These are phyloP conservation scores for Mortierella claussenii DNA, from an alignment of 192 early-diverging fungal species.

Conservation along the genomic window DNA sequence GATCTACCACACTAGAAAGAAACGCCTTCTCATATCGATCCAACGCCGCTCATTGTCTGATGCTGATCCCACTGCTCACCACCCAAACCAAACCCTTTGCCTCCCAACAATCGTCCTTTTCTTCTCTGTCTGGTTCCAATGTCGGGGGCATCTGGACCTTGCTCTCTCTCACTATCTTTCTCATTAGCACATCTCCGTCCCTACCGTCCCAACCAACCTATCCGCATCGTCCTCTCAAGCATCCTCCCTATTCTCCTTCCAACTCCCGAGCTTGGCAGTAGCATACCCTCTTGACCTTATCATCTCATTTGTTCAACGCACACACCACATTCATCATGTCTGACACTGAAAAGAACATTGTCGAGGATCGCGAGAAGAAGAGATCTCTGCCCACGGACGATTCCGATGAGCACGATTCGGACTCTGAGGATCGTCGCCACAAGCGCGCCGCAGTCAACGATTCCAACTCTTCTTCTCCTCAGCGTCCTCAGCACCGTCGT, in stretches of 20 bases:
- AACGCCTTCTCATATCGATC: too few species aligned
- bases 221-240: too few species aligned
- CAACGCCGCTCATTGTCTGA: constrained; percentile 16
- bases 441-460: constrained; percentile 59
- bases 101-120: constrained; percentile 4
- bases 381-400: constrained; percentile 57
- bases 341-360: constrained; percentile 43
- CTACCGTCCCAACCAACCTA: too few species aligned
- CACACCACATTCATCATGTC: constrained; percentile 30
- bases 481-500: constrained; percentile 52
- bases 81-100: constrained; percentile 23
- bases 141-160: neutral
- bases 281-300: too few species aligned
- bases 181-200: too few species aligned
- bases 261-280: too few species aligned
- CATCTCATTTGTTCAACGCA: too few species aligned
- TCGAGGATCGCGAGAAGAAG: constrained; percentile 56
- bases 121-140: constrained; percentile 5
- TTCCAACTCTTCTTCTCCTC: constrained; percentile 51
- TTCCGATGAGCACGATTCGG: constrained; percentile 54
- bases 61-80: constrained; percentile 43
- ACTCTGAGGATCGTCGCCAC: constrained; percentile 52
- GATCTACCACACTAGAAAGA: too few species aligned
- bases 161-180: too few species aligned
- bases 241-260: too few species aligned